Base-by-base conservation (phyloP, 2,329 filamentous ascomycete species). In the Xylariaceae sp. region DNA sequence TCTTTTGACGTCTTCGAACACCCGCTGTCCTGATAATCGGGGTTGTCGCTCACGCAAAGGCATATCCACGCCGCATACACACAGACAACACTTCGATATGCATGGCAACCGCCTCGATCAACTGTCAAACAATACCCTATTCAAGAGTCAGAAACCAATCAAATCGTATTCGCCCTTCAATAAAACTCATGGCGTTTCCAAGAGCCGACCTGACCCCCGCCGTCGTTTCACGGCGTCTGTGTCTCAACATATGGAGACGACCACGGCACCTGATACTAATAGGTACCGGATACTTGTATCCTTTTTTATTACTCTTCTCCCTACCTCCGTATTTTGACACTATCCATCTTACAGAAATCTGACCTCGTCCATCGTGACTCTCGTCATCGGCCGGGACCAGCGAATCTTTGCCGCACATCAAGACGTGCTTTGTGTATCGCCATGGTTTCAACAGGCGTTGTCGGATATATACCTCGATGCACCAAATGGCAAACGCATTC, bases 391-490 rank as follows among this genome's bases (percentile, higher is more conserved):
- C n/a, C 80, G 80, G 4, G 86, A 91, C 62, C 86, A 91, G 70
- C 84, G 91, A 27, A 86, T 96, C 63, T 96, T 96, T 68, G 91
- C 91, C 39, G 90, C 90, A 5, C 91, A 96, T 71, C 89, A 95
- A 75, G 87, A 94, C 62, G 81, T 95, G 58, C 84, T 96, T 56
- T 81, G 79, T 68, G 76, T 80, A 53, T 94, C 89, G 8, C 84
- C 89, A 6, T 95, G 86, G 79, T 95, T 96, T 73, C 77, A 83
- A 57, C 74, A 81, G 48, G 77, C 80, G 43, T 81, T 85, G 60
- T 78, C 80, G 54, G 78, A 77, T 60, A 82, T 86, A 66, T 87
- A 81, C 75, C 80, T 83, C 73, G 80, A 75, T 12, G 66, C 70
- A n/a, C 70, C 76, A 53, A 68, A 70, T 47, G 78, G 76, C 68